phyloP scores from a whole-genome alignment of 768 basidiomycete genomes.

The Daedaleopsis nitida region DNA sequence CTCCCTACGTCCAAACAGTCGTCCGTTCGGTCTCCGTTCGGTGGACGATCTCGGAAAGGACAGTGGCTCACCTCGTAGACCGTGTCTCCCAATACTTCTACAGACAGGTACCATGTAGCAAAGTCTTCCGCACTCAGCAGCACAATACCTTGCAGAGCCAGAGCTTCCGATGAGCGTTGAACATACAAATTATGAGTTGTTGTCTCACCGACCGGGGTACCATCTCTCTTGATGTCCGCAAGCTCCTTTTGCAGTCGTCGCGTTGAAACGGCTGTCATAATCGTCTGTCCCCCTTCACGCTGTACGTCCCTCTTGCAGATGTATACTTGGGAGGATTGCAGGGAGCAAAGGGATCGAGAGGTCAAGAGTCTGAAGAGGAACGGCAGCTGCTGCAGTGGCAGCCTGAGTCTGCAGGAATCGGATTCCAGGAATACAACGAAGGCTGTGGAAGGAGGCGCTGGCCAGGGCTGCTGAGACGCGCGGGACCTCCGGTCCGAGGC shows the following conservation, averaged over 20 bases:
- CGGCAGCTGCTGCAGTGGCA: too few relatives aligned
- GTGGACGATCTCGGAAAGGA: background rate
- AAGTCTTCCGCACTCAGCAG: slow-evolving; percentile 79
- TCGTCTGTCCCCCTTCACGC: background rate
- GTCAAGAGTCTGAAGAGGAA: too few relatives aligned
- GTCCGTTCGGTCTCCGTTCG: too few relatives aligned
- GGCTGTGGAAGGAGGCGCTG: too few relatives aligned
- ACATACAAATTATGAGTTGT: background rate
- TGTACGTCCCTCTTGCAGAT: too few relatives aligned
- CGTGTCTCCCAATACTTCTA: slow-evolving; percentile 85
- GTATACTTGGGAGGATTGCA: too few relatives aligned
- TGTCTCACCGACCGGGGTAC: slow-evolving; percentile 63
- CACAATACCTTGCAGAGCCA: slow-evolving; percentile 57
- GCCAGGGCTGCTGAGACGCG: too few relatives aligned
- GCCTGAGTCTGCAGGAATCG: too few relatives aligned
- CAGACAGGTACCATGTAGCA: slow-evolving; percentile 72
- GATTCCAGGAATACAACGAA: too few relatives aligned
- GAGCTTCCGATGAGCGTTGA: background rate
- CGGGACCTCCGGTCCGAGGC: too few relatives aligned
- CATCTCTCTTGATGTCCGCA: slow-evolving; percentile 62
- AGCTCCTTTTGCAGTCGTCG: slow-evolving; percentile 73
- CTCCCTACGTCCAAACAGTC: slow-evolving; percentile 47
- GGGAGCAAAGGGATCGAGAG: too few relatives aligned
- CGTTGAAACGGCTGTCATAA: slow-evolving; percentile 13
- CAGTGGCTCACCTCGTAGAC: slow-evolving; percentile 60